Base-by-base conservation (phyloP, 352 stramenopile genomes). In the Globisporangium perplexum region DNA sequence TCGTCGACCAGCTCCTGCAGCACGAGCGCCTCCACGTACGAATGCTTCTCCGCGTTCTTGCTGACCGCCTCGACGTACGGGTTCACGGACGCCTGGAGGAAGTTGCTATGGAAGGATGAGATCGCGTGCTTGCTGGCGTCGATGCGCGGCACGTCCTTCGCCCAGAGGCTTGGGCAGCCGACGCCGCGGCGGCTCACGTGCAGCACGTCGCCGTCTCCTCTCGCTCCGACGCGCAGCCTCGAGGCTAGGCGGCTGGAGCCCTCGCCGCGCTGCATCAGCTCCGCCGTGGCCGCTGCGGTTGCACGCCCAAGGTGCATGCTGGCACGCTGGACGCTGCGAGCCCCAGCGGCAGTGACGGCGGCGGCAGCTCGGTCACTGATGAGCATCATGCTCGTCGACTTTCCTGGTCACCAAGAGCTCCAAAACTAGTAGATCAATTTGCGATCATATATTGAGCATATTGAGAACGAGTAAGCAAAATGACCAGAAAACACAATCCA, bases 61-160 rank as follows among this genome's bases (percentile, higher is more conserved):
- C 28, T 24, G 7, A 50, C 47, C 12, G 53, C 26, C 18, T 66
- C 52, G 41, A 71, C 30, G 33, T 66, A 71, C 49, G 77, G 77
- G 47, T 88, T 86, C 35, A 88, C 62, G 1, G 67, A 59, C 33
- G 69, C 53, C 66, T 90, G 68, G 6, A 91, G 53, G 36, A 91
- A 86, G 57, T 91, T 91, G 36, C 77, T 79, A 33, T 58, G 53
- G 43, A 74, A 81, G 1, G 46, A 58, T 0, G 64, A 63, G 24
- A 75, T 58, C 10, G 73, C 51, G 8, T 47, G 45, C 52, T 86
- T 89, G 47, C 55, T 77, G 4, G 58, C 65, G 41, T 91, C 69
- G 35, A 91, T 72, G 47, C 81, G 76, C 33, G 81, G 77, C 45
- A 91, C 66, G 23, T 91, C 77, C 50, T 83, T 86, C 12, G 74